Percentiles rank a stretch among this genome's conserved stretches.
phyloP scores from a whole-genome alignment of 495 filamentous ascomycete species.

The Achaetomiella virescens region DNA sequence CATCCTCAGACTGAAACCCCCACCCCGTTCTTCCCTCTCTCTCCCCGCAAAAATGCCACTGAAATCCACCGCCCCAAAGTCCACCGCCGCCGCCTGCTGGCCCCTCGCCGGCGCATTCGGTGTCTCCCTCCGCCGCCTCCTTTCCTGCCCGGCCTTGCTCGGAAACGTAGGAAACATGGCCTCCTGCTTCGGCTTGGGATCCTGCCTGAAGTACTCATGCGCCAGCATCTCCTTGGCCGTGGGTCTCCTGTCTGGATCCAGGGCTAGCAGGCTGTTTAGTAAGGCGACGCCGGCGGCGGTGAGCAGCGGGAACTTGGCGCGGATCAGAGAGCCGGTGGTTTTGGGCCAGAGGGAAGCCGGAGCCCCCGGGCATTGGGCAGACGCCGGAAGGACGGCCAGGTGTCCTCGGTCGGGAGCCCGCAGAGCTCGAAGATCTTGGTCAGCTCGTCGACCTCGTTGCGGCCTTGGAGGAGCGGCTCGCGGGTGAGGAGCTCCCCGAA shows the following conservation, averaged over 20 bases:
- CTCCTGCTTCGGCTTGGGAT: conserved; percentile 78
- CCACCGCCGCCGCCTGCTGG: conserved; percentile 49
- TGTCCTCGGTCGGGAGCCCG: conserved; percentile 78
- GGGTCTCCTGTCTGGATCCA: conserved; percentile 69
- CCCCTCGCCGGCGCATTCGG: conserved; percentile 85
- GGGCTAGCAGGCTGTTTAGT: conserved; percentile 59
- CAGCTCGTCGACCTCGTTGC: conserved; percentile 85
- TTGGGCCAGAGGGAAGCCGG: conserved; percentile 55
- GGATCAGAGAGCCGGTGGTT: conserved; percentile 41
- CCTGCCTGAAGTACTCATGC: conserved; percentile 83
- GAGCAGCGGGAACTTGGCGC: conserved; percentile 73
- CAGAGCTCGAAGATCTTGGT: conserved; percentile 77
- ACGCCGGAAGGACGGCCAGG: conserved; percentile 81
- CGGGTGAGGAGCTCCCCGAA: conserved; percentile 87
- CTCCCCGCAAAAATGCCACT: conserved; percentile 69
- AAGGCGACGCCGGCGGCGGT: conserved; percentile 68
- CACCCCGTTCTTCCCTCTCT: conserved; percentile 69
- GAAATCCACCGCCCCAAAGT: conserved; percentile 65
- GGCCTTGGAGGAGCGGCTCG: conserved; percentile 80
- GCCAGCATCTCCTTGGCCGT: conserved; percentile 49
- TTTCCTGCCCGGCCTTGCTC: conserved; percentile 90
- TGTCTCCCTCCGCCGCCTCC: conserved; percentile 61
- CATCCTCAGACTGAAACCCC: conserved; percentile 75
- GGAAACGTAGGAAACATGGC: conserved; percentile 91
- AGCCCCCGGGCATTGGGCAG: conserved; percentile 84